Evolutionary conservation across 768 basidiomycete genomes (phyloP), one percentile per base, ranked within the genome.

Genomic region (Pisolithus orientalis): DNA sequence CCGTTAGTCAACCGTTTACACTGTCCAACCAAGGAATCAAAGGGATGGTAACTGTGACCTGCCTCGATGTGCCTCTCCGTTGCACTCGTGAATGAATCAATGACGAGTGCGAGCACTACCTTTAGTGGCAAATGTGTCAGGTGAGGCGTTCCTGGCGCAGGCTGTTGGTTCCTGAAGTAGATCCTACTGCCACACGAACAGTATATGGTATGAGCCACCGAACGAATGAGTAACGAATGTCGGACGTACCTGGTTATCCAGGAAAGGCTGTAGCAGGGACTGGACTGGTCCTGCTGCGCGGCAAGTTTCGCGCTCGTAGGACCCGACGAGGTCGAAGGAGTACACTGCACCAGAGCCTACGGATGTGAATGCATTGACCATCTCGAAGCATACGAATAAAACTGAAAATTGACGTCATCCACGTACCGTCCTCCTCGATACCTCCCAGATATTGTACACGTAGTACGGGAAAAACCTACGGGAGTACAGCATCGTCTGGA

Each of bases 271-370:
- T 6, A 99, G 82, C 21, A 99, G 80, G 44, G 84, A 80, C 66
- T 92, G 88, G 16, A 94, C 95, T 14, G 94, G 89, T 47, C 95
- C 95, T 45, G 94, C 94, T 39, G 94, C 94, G 57, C 96, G 86
- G 73, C 94, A 97, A 31, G 90, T 82, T 72, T 96, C 94, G 54
- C 96, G 88, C 71, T 97, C 94, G 69, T 98, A 98, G 45, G 90
- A 94, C 27, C 96, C 95, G 32, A 98, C 93, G 39, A 95, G 95
- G 71, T 99, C 95, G 70, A 96, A 99, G n/a, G 95, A 97, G 77
- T 99, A 99, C 31, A 99, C 94, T 9, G 95, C 92, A 49, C 95
- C 95, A 37, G 90, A 83, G 13, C 94, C 93, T 95, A 65, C 4
- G 34, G 40, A 40, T 16, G 44, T 29, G 40, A 3, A 31, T 8